Base-by-base conservation (phyloP, 2,329 filamentous ascomycete genomes). In the Arthrobotrys sphaeroides region DNA sequence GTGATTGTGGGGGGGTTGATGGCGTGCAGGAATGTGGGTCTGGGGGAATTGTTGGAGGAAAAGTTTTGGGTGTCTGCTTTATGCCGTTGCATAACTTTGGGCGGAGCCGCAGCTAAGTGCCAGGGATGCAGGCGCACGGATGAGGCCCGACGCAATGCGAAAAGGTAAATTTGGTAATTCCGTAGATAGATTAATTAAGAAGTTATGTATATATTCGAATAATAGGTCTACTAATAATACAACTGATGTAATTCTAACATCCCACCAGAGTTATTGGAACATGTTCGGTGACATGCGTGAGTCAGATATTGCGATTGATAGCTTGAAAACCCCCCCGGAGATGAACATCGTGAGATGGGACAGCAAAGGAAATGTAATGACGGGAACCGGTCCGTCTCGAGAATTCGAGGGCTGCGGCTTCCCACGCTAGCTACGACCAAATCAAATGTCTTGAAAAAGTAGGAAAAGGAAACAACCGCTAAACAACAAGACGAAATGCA, bases 401-500 rank as follows among this genome's bases (percentile, higher is more conserved):
- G 10, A 55, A 38, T n/a, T n/a, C n/a, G n/a, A n/a, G n/a, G 16
- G 51, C 31, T 24, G 31, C 51, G 18, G 51, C 31, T 55, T 55
- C 31, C 51, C 51, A 38, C 51, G 51, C 51, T 55, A 55, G 51
- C 26, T 55, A 55, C 51, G 51, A 55, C 51, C 18, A 38, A 38
- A 38, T 55, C n/a, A n/a, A 55, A 33, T 55, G 38, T 55, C 51
- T 55, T 42, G 10, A 31, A 45, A 45, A 43, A 45, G 12, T 43
- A 40, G 13, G 13, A 13, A 28, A 53, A 47, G 51, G 13, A 66
- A 43, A 57, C 72, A 65, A 31, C 64, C 72, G 72, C 72, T 75
- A 75, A 75, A 75, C 49, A 75, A 75, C 72, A 75, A 42, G 62
- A 57, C 55, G 9, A 57, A 10, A 64, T 49, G 42, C 28, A 45